Percentiles rank a stretch among this genome's conserved stretches.
These are phyloP conservation scores for Whalleya microplaca DNA, from an alignment of 2,329 filamentous ascomycete genomes.

Conservation along the genomic window DNA sequence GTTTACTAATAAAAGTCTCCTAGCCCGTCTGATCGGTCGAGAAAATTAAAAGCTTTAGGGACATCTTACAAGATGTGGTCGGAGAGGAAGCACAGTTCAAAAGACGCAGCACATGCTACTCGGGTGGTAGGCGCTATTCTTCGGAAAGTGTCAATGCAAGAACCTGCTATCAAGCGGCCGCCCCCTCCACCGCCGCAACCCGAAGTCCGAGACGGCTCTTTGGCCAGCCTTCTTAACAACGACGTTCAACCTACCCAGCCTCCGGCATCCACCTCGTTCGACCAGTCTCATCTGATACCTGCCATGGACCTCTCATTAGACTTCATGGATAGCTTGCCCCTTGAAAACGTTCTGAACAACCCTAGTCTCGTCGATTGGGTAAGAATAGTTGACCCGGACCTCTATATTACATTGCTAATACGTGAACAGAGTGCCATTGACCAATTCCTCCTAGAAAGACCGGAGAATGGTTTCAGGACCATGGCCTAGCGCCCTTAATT, in stretches of 20 bases:
- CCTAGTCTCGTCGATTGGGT: constrained; percentile 46
- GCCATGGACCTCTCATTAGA: constrained; percentile 35
- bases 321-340: constrained; percentile 39
- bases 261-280: constrained; percentile 21
- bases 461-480: constrained; percentile 28
- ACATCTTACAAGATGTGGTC: constrained; percentile 49
- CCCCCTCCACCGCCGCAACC: constrained; percentile 28
- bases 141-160: constrained; percentile 40
- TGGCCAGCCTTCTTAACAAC: constrained; percentile 39
- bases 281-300: constrained; percentile 28
- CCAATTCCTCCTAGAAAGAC: constrained; percentile 33
- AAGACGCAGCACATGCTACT: constrained; percentile 48
- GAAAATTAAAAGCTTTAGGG: constrained; percentile 43
- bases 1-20: constrained; percentile 15
- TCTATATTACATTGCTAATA: constrained; percentile 14
- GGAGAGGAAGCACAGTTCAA: constrained; percentile 41
- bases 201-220: constrained; percentile 36
- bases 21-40: constrained; percentile 37
- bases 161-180: constrained; percentile 23
- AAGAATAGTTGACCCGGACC: constrained; percentile 18
- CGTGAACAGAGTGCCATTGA: constrained; percentile 33
- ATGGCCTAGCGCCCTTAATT: not conserved
- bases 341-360: constrained; percentile 43
- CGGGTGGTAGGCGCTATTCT: constrained; percentile 49
- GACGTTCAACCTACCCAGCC: constrained; percentile 31